Conservation (phyloP, 257 asterid genomes). For the Coffea eugenioides region DNA sequence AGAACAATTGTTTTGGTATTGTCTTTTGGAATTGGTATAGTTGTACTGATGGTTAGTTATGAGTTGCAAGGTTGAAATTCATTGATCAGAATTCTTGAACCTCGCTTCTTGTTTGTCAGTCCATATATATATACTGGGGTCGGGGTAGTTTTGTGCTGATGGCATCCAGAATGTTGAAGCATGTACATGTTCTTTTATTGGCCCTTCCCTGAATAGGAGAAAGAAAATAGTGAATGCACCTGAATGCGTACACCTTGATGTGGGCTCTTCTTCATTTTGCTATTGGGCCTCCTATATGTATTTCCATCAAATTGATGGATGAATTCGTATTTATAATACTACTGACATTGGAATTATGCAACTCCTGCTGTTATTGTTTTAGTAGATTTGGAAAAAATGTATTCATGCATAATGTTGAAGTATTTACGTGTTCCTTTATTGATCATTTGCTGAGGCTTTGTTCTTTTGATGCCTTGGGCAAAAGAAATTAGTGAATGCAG, state of each 20-base stretch:
- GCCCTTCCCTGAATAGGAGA: neutral
- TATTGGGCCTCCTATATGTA: neutral
- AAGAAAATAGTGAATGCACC: neutral
- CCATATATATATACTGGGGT: neutral
- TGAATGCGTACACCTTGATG: neutral
- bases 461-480: too few species aligned
- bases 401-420: too few species aligned
- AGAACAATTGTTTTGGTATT: slow-evolving; percentile 2
- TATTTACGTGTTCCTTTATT: too few species aligned
- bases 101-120: neutral
- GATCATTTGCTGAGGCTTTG: too few species aligned
- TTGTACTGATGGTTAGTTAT: neutral
- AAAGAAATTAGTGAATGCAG: too few species aligned
- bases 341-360: neutral
- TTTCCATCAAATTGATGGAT: neutral
- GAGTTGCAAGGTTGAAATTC: neutral
- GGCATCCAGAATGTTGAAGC: neutral
- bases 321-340: neutral
- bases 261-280: neutral
- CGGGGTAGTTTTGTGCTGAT: neutral
- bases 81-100: slow-evolving; percentile 5
- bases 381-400: too few species aligned
- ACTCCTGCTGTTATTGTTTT: too few species aligned
- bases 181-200: neutral
- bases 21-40: slow-evolving; percentile 1